phyloP scores from a whole-genome alignment of 805 yeast species.

The Candida sakaeoensis region DNA sequence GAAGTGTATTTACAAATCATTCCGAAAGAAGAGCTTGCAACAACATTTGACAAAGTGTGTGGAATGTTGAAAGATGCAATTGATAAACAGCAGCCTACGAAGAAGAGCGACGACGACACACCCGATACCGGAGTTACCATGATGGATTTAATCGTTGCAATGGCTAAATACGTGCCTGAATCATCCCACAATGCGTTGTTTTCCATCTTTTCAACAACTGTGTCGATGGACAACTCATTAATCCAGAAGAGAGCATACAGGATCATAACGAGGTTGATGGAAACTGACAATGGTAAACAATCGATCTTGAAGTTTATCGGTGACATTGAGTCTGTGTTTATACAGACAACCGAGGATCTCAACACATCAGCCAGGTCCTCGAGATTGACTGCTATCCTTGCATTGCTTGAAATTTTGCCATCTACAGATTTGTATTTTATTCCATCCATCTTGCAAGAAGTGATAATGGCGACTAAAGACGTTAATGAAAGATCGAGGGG shows the following conservation, averaged over 20 bases:
- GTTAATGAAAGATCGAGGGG: conserved; percentile 89
- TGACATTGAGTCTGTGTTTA: conserved; percentile 57
- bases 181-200: conserved; percentile 70
- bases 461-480: conserved; percentile 86
- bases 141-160: conserved; percentile 85
- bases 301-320: conserved; percentile 51
- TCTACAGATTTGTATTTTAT: conserved; percentile 64
- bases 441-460: conserved; percentile 80
- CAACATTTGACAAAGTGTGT: conserved; percentile 84
- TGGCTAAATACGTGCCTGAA: conserved; percentile 79
- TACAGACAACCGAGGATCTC: conserved; percentile 54
- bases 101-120: conserved; percentile 15
- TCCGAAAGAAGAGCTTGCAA: conserved; percentile 59
- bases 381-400: conserved; percentile 64
- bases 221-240: conserved; percentile 49
- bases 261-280: conserved; percentile 66
- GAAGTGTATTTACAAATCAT: conserved; percentile 75
- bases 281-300: conserved; percentile 58
- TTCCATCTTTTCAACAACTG: conserved; percentile 70
- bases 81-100: conserved; percentile 53
- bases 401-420: conserved; percentile 63
- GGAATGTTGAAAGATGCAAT: conserved; percentile 70
- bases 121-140: conserved; percentile 72
- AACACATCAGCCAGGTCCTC: conserved; percentile 77
- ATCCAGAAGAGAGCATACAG: conserved; percentile 89